Percentiles rank a stretch among this genome's conserved stretches.
Evolutionary conservation across 495 filamentous ascomycete genomes (phyloP).

Genomic region (Tuber borchii): DNA sequence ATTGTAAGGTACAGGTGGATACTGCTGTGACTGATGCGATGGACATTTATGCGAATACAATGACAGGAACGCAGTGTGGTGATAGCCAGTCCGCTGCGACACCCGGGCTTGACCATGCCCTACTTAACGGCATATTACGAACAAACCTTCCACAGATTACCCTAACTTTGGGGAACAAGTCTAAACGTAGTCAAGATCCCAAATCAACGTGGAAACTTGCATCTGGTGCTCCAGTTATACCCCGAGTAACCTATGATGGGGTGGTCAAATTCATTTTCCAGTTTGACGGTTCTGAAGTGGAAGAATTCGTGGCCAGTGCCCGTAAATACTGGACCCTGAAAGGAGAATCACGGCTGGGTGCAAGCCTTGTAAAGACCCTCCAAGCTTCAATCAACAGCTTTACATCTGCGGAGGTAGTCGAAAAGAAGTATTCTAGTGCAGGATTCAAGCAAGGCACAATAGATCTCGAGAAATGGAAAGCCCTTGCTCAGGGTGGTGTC

Average conservation of each 20-base stretch:
- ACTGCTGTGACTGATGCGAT: constrained; percentile 59
- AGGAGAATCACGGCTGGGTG: constrained; percentile 82
- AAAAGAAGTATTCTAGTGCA: constrained; percentile 87
- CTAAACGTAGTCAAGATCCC: constrained; percentile 58
- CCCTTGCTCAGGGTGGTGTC: constrained; percentile 72
- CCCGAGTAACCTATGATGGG: constrained; percentile 70
- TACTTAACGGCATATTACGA: constrained; percentile 20
- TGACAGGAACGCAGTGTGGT: constrained; percentile 82
- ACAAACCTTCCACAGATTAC: constrained; percentile 49
- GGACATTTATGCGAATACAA: constrained; percentile 76
- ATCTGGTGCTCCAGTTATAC: constrained; percentile 90
- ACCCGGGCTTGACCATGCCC: constrained; percentile 44
- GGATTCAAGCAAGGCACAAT: constrained; percentile 67
- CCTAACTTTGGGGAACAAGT: constrained; percentile 65
- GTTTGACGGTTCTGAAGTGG: constrained; percentile 75
- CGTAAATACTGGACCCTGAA: constrained; percentile 98
- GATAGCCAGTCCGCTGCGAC: constrained; percentile 83
- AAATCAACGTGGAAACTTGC: constrained; percentile 87
- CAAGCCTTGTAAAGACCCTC: constrained; percentile 81
- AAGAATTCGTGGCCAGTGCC: constrained; percentile 83
- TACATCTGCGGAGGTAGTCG: constrained; percentile 90
- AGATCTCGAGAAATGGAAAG: constrained; percentile 71
- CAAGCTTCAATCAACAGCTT: constrained; percentile 78
- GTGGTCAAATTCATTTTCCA: constrained; percentile 71
- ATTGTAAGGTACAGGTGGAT: constrained; percentile 45